These are phyloP conservation scores for Phytopythium ostracodes DNA, from an alignment of 352 stramenopile genomes.

Conservation along the genomic window DNA sequence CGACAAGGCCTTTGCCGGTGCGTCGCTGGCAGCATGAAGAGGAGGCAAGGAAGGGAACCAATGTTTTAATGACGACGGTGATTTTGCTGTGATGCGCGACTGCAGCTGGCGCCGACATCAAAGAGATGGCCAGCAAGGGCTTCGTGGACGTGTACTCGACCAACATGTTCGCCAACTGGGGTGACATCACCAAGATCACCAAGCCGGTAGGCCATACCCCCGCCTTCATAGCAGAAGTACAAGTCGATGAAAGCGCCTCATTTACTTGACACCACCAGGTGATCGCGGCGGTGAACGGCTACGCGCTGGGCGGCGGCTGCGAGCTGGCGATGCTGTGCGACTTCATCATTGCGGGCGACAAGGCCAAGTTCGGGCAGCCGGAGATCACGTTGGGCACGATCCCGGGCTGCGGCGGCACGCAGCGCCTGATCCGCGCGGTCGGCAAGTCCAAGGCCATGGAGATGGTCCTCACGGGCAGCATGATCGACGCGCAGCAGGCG, in stretches of 20 bases:
- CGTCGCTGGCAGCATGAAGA: background rate
- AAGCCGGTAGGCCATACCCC: slow-evolving; percentile 91
- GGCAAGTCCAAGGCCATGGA: slow-evolving; percentile 99
- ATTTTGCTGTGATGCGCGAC: slow-evolving; percentile 2
- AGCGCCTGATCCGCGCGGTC: slow-evolving; percentile 95
- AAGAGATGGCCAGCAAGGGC: slow-evolving; percentile 93
- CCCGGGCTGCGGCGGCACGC: slow-evolving; percentile 94
- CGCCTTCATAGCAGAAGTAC: no score
- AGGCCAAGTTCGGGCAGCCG: slow-evolving; percentile 97
- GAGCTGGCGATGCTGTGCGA: slow-evolving; percentile 99
- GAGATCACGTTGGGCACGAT: slow-evolving; percentile 99
- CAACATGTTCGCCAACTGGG: slow-evolving; percentile 98
- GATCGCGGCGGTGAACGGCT: slow-evolving; percentile 98
- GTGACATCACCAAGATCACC: slow-evolving; percentile 91
- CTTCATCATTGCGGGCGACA: slow-evolving; percentile 95
- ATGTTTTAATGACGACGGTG: background rate
- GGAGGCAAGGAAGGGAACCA: no score
- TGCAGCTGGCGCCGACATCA: slow-evolving; percentile 93
- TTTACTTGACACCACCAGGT: slow-evolving; percentile 25
- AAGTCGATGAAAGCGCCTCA: background rate
- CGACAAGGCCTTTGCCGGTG: slow-evolving; percentile 93
- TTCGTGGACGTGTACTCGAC: slow-evolving; percentile 93
- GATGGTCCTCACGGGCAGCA: slow-evolving; percentile 97
- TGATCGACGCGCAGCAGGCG: slow-evolving; percentile 95
- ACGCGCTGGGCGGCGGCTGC: slow-evolving; percentile 96